Percentiles rank a stretch among this genome's conserved stretches.
These are phyloP conservation scores for Tolypocladium ophioglossoides DNA, from an alignment of 2,329 filamentous ascomycete species.

Conservation along the genomic window DNA sequence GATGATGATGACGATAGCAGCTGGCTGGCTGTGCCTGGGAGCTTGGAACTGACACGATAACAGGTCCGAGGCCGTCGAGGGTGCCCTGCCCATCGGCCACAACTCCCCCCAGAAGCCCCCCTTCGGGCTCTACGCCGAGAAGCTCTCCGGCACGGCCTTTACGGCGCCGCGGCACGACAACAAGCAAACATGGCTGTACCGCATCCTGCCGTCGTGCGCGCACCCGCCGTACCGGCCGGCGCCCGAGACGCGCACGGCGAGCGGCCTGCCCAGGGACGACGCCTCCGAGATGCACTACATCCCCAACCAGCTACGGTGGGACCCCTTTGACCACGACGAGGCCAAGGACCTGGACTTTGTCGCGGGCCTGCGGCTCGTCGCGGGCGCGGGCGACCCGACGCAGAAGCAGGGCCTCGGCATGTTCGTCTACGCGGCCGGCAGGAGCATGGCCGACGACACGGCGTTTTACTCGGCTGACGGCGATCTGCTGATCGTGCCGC, in stretches of 20 bases:
- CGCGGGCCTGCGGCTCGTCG: slow-evolving; percentile 64
- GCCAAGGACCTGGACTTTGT: slow-evolving; percentile 48
- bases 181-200: slow-evolving; percentile 63
- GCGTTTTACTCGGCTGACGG: slow-evolving; percentile 82
- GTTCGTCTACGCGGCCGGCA: slow-evolving; percentile 68
- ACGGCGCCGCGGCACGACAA: slow-evolving; percentile 56
- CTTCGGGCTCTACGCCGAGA: slow-evolving; percentile 73
- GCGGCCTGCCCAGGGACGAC: slow-evolving; percentile 6
- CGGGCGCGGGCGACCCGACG: slow-evolving; percentile 68
- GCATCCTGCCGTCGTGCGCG: slow-evolving; percentile 53
- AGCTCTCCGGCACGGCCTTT: slow-evolving; percentile 62
- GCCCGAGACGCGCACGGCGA: slow-evolving; percentile 32
- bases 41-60: slow-evolving; percentile 1
- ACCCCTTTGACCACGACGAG: slow-evolving; percentile 59
- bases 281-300: slow-evolving; percentile 19
- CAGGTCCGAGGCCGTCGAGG: slow-evolving; percentile 69
- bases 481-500: slow-evolving; percentile 66
- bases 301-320: slow-evolving; percentile 78
- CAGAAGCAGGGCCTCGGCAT: slow-evolving; percentile 73
- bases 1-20: not conserved
- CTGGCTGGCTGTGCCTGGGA: not conserved
- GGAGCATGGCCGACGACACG: slow-evolving; percentile 61
- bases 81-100: slow-evolving; percentile 63
- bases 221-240: slow-evolving; percentile 30
- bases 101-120: slow-evolving; percentile 78